A percentile compares a stretch with the other conserved stretches of the same genome.
Conservation (phyloP, 164 flowering plant species). For the Dillenia suffruticosa region DNA sequence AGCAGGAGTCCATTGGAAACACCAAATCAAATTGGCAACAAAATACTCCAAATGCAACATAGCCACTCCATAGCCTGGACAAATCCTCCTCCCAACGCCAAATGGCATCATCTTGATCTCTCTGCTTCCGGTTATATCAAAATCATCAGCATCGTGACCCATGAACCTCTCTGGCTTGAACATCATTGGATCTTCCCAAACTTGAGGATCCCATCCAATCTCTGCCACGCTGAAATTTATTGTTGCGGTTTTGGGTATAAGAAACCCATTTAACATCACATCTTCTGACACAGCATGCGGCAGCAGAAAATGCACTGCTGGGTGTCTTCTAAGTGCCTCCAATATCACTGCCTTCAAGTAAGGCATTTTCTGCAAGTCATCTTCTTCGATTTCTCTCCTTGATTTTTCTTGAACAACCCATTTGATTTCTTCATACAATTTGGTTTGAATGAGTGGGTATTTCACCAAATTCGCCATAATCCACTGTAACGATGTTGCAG, state of each 20-base stretch:
- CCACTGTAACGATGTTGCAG: conserved; percentile 9
- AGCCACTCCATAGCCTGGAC: background rate
- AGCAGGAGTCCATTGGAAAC: background rate
- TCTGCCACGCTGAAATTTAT: background rate
- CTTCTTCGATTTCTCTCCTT: background rate
- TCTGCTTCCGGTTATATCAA: background rate
- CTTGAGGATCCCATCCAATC: background rate
- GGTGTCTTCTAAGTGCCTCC: conserved; percentile 1
- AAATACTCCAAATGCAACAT: background rate
- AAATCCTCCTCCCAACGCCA: conserved; percentile 2
- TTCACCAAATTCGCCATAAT: background rate
- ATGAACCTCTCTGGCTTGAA: background rate
- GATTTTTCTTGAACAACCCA: background rate
- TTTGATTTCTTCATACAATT: background rate
- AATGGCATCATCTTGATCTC: conserved; percentile 2
- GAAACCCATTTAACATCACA: background rate
- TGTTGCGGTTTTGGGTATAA: background rate
- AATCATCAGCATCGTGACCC: background rate
- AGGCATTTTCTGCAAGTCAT: background rate
- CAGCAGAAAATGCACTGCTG: background rate
- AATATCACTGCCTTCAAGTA: background rate
- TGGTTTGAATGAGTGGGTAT: background rate
- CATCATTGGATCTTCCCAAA: background rate
- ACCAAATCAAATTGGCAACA: background rate
- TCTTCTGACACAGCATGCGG: background rate